phyloP scores from a whole-genome alignment of 169 alveolate genomes.

The Neospora caninum region DNA sequence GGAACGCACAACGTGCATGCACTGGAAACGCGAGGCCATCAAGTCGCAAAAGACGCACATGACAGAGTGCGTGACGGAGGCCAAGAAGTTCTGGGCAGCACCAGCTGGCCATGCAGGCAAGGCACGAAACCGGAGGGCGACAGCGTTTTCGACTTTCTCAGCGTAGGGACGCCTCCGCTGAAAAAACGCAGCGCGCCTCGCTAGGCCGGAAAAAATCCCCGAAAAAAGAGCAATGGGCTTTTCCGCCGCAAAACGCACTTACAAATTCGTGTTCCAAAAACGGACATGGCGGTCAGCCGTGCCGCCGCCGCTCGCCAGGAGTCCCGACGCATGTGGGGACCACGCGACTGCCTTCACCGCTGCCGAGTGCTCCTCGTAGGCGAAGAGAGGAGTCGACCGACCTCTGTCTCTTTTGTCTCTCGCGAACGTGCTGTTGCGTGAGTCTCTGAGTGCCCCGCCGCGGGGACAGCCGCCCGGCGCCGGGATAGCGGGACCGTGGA shows the following conservation, averaged over 20 bases:
- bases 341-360: slow-evolving; percentile 94
- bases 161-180: no score
- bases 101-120: no score
- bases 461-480: not conserved
- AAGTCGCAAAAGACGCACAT: no score
- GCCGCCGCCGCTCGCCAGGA: slow-evolving; percentile 97
- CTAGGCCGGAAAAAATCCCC: no score
- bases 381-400: slow-evolving; percentile 67
- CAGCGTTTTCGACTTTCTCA: no score
- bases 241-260: not conserved
- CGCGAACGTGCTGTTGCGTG: not conserved
- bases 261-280: slow-evolving; percentile 91
- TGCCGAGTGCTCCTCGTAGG: slow-evolving; percentile 69
- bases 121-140: no score
- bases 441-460: not conserved
- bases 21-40: no score
- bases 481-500: not conserved
- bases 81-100: no score
- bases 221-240: no score
- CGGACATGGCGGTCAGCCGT: slow-evolving; percentile 97
- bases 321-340: slow-evolving; percentile 95
- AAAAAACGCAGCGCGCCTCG: no score
- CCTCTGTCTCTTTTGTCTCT: not conserved
- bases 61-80: no score
- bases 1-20: no score